Percentiles rank a stretch among this genome's conserved stretches.
phyloP scores from a whole-genome alignment of 768 basidiomycete genomes.

The Glaciozyma martinii region DNA sequence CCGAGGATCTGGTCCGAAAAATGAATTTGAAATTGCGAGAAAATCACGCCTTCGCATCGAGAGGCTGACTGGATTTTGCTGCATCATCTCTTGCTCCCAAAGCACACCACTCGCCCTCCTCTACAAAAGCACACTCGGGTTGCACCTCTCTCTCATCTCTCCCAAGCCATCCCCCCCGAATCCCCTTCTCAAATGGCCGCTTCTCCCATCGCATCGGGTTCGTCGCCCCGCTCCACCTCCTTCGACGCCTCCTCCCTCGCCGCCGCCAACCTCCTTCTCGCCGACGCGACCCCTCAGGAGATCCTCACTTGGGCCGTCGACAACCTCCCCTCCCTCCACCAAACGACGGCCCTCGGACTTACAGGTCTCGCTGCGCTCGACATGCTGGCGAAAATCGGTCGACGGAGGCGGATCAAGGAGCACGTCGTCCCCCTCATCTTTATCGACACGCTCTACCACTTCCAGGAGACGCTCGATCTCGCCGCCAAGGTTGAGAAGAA shows the following conservation, averaged over 20 bases:
- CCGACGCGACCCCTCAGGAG: slow-evolving; percentile 62
- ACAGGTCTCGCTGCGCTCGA: slow-evolving; percentile 89
- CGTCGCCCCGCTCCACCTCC: neutral
- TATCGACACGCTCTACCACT: slow-evolving; percentile 93
- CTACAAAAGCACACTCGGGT: too few relatives aligned
- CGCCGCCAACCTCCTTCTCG: slow-evolving; percentile 64
- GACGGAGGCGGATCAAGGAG: neutral
- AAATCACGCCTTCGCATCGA: too few relatives aligned
- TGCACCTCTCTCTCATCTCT: too few relatives aligned
- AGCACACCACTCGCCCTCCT: too few relatives aligned
- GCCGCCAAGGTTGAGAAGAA: slow-evolving; percentile 67
- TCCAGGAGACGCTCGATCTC: slow-evolving; percentile 80
- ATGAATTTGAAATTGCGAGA: too few relatives aligned
- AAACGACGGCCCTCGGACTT: slow-evolving; percentile 94
- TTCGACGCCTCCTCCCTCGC: slow-evolving; percentile 24
- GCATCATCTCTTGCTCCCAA: too few relatives aligned
- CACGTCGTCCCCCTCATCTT: slow-evolving; percentile 68
- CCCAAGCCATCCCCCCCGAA: too few relatives aligned
- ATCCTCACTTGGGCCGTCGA: slow-evolving; percentile 78
- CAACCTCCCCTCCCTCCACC: slow-evolving; percentile 68
- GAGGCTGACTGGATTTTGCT: too few relatives aligned
- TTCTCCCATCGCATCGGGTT: neutral
- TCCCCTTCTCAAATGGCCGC: neutral
- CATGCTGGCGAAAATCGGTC: slow-evolving; percentile 66
- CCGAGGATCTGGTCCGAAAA: too few relatives aligned